These are phyloP conservation scores for Flaveria ramosissima DNA, from an alignment of 129 eudicot species.

Conservation along the genomic window DNA sequence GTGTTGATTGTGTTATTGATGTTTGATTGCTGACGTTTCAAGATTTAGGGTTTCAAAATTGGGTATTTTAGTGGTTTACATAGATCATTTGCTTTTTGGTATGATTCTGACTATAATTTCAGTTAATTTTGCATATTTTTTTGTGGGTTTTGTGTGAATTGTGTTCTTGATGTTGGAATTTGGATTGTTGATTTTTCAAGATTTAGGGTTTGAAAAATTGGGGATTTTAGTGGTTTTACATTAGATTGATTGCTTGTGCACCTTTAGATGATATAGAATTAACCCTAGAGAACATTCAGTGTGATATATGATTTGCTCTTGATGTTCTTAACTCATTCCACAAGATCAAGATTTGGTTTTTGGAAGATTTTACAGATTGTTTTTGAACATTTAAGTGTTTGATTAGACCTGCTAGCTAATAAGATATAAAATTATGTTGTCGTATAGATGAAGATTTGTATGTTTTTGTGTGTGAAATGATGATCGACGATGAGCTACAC, in stretches of 20 bases:
- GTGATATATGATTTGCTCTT: neutral
- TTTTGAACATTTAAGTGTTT: neutral
- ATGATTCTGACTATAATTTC: slow-evolving; percentile 12
- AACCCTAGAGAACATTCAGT: neutral
- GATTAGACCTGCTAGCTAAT: neutral
- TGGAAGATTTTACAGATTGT: neutral
- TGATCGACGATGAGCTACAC: too few relatives aligned
- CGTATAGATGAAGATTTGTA: too few relatives aligned
- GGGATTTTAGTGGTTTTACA: neutral
- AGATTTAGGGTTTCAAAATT: neutral
- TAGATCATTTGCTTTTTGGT: slow-evolving; percentile 52
- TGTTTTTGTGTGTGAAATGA: too few relatives aligned
- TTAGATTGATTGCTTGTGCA: neutral
- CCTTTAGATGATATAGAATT: neutral
- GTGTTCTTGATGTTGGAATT: neutral
- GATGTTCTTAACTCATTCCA: slow-evolving; percentile 2
- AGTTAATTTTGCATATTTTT: neutral
- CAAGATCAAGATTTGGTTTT: slow-evolving; percentile 12
- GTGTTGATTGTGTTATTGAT: neutral
- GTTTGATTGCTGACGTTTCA: neutral
- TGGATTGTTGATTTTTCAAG: neutral
- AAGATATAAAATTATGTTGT: neutral
- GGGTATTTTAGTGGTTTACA: neutral
- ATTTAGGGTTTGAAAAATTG: neutral
- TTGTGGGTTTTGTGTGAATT: neutral